Conservation (phyloP, 139 green algal genomes). For the Parachlorella kessleri region DNA sequence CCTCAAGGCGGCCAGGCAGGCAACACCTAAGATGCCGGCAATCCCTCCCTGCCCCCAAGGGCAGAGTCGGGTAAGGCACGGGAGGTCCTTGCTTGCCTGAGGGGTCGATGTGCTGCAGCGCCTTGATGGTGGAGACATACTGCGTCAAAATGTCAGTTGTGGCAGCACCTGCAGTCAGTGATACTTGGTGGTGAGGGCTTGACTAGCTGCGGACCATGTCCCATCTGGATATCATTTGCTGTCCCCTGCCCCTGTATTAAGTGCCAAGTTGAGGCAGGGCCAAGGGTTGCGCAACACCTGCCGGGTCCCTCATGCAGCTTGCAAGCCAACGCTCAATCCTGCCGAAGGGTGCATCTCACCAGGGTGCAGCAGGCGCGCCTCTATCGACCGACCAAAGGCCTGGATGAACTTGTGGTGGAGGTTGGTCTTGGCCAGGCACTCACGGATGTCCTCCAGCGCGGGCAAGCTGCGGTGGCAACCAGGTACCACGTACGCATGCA, state of each 20-base stretch:
- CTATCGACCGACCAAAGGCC: conserved; percentile 31
- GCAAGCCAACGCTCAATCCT: neutral
- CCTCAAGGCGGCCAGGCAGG: too few relatives aligned
- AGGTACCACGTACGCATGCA: too few relatives aligned
- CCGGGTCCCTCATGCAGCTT: too few relatives aligned
- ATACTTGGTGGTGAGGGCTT: too few relatives aligned
- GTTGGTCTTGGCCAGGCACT: conserved; percentile 77
- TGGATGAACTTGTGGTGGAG: conserved; percentile 51
- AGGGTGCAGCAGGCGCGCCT: conserved; percentile 75
- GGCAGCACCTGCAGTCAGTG: conserved; percentile 83
- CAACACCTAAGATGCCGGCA: too few relatives aligned
- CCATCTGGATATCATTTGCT: too few relatives aligned
- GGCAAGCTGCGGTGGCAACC: conserved; percentile 44
- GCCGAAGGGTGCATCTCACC: conserved; percentile 13
- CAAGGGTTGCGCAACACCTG: too few relatives aligned
- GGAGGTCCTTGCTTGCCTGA: conserved; percentile 9
- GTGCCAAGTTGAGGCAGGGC: too few relatives aligned
- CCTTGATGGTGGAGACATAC: conserved; percentile 87
- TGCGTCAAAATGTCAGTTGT: conserved; percentile 90
- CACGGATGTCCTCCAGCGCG: conserved; percentile 67
- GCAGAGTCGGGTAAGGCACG: too few relatives aligned
- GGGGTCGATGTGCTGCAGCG: conserved; percentile 60
- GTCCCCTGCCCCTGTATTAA: too few relatives aligned
- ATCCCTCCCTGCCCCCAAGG: too few relatives aligned
- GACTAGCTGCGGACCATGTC: too few relatives aligned